These are phyloP conservation scores for Fraxinus anomala DNA, from an alignment of 257 asterid genomes.

Conservation along the genomic window DNA sequence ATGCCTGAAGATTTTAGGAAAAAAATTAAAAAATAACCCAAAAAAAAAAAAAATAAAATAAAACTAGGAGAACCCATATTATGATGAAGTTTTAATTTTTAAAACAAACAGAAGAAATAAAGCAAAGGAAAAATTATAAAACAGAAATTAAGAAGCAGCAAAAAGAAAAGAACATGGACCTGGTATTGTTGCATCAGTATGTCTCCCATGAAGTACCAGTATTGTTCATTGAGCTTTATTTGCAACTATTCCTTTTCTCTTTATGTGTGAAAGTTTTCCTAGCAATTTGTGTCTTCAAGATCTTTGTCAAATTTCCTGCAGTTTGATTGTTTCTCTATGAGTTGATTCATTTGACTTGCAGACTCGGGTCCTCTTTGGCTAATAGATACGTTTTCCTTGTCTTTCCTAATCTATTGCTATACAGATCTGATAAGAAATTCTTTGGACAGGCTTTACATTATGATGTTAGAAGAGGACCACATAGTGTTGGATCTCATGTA, in stretches of 20 bases:
- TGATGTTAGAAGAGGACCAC: conserved; percentile 98
- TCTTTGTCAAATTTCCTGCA: not conserved
- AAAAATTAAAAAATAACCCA: not conserved
- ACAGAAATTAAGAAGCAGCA: not conserved
- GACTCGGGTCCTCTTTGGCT: not conserved
- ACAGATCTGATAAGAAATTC: conserved; percentile 2
- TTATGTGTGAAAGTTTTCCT: no score
- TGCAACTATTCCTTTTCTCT: no score
- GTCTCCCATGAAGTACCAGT: not conserved
- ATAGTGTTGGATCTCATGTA: conserved; percentile 97
- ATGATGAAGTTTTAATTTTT: not conserved
- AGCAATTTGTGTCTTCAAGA: not conserved
- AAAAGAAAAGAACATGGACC: not conserved
- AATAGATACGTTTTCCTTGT: not conserved
- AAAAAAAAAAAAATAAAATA: not conserved
- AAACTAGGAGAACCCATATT: not conserved
- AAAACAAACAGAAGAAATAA: not conserved
- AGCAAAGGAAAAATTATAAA: not conserved
- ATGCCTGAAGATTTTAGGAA: not conserved
- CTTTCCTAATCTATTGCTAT: conserved; percentile 20
- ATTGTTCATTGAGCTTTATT: not conserved
- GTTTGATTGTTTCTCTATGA: not conserved
- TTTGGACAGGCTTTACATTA: conserved; percentile 80
- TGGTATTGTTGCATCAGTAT: not conserved
- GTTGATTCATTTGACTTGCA: not conserved